Conservation (phyloP, 228 moss, liverwort and hornwort species). For the Sphagnum fallax region DNA sequence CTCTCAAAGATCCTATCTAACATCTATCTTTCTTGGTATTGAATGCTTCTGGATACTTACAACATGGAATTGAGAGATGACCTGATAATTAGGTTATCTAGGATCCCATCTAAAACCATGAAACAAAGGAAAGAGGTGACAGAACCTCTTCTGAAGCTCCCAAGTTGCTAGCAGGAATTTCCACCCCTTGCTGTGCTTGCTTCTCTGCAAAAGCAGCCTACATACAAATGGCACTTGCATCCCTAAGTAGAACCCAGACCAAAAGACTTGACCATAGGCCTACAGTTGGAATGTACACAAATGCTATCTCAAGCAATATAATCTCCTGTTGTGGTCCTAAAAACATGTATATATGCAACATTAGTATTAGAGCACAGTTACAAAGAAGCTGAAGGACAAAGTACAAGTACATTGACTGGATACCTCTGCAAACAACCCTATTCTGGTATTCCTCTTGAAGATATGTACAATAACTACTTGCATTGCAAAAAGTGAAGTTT, state of each 20-base stretch:
- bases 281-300: background rate
- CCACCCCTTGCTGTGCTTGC: constrained; percentile 47
- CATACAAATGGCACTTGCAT: constrained; percentile 1
- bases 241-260: background rate
- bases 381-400: background rate
- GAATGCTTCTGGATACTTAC: too few species aligned
- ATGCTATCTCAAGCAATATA: background rate
- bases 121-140: too few species aligned
- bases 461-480: too few species aligned
- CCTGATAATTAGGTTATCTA: too few species aligned
- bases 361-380: background rate
- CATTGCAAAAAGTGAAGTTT: too few species aligned
- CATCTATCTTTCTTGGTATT: too few species aligned
- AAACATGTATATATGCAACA: too few species aligned
- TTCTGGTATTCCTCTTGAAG: too few species aligned
- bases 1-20: too few species aligned
- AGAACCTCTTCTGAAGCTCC: constrained; percentile 43
- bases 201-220: constrained; percentile 82
- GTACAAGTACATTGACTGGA: background rate
- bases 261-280: background rate
- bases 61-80: too few species aligned
- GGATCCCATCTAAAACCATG: too few species aligned
- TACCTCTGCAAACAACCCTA: too few species aligned
- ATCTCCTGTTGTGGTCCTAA: background rate
- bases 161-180: constrained; percentile 29